phyloP scores from a whole-genome alignment of 345 rosid genomes.

The Pistacia atlantica region DNA sequence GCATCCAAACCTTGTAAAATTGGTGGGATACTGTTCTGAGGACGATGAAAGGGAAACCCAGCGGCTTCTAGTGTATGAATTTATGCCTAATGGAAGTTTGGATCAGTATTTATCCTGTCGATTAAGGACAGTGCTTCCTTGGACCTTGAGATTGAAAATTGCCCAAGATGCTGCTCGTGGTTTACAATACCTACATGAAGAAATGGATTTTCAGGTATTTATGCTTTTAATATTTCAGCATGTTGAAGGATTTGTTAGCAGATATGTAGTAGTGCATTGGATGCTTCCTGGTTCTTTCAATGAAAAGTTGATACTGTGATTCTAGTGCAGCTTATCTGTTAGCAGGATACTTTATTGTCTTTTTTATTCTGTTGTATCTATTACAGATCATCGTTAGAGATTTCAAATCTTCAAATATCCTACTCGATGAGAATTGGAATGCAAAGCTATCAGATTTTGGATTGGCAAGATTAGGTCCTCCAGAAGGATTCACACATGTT shows the following conservation, averaged over 20 bases:
- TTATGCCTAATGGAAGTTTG: constrained; percentile 80
- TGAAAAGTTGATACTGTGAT: neutral
- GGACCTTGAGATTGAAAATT: constrained; percentile 80
- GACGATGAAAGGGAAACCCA: constrained; percentile 95
- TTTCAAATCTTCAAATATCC: constrained; percentile 91
- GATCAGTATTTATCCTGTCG: constrained; percentile 60
- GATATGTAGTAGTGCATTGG: neutral
- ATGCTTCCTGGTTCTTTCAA: neutral
- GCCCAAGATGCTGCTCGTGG: constrained; percentile 95
- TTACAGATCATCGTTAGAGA: constrained; percentile 81
- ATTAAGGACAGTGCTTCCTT: constrained; percentile 57
- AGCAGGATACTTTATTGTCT: neutral
- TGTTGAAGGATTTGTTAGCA: constrained; percentile 5
- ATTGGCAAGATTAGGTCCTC: constrained; percentile 89
- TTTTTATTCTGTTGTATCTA: constrained; percentile 4
- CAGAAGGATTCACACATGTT: constrained; percentile 90
- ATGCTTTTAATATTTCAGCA: neutral
- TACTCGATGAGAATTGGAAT: constrained; percentile 83
- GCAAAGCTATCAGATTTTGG: constrained; percentile 98
- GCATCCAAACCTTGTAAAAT: constrained; percentile 86
- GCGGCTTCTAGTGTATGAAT: constrained; percentile 80
- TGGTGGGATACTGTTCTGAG: constrained; percentile 88
- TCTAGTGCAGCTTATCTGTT: neutral
- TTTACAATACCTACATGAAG: constrained; percentile 77
- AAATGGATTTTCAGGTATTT: constrained; percentile 84